Evolutionary conservation across 305 asterid species (phyloP), one percentile per base, ranked within the genome.

Genomic region (Fraxinus dipetala): DNA sequence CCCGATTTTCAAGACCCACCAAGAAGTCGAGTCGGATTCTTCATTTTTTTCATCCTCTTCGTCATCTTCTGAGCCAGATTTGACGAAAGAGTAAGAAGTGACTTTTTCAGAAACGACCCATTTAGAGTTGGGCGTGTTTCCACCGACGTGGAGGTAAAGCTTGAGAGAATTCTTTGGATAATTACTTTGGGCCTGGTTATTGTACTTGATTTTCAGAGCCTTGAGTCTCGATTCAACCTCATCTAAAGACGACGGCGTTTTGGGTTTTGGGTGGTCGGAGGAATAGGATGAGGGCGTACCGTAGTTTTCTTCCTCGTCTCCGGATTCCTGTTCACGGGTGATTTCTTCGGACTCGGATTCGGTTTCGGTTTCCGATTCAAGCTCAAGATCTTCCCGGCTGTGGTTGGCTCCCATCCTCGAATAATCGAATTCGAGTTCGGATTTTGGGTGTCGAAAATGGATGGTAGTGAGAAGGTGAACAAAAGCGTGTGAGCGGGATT

Each of bases 121-220:
- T 77, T 92, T 91, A 35, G 98, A 90, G 22, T 90, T 91, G 14
- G 82, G 75, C 2, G 98, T 90, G 85, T 72, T 67, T 6, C 93
- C 95, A 14, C 95, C 93, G 7, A 87, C 86, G 14, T 89, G 89
- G 72, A 31, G 86, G 83, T 89, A 94, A 54, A 96, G 94, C 87
- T 96, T 96, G 80, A 92, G 93, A 56, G 91, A 89, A 72, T 91
- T 94, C 87, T 83, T 92, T 16, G 79, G 86, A 51, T 56, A 80
- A 32, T 86, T 85, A 77, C 36, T 83, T 36, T 30, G 72, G 56
- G 79, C 35, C 40, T 61, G 78, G 83, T 78, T 81, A 79, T 76
- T 82, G 89, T 95, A 94, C 89, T 96, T 94, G 83, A 94, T 98
- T 78, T 96, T 94, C 72, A 96, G 92, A 3, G 98, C 93, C 85